A percentile compares a stretch with the other conserved stretches of the same genome.
Conservation (phyloP, 2,329 filamentous ascomycete species). For the Elsinoe necatrix region DNA sequence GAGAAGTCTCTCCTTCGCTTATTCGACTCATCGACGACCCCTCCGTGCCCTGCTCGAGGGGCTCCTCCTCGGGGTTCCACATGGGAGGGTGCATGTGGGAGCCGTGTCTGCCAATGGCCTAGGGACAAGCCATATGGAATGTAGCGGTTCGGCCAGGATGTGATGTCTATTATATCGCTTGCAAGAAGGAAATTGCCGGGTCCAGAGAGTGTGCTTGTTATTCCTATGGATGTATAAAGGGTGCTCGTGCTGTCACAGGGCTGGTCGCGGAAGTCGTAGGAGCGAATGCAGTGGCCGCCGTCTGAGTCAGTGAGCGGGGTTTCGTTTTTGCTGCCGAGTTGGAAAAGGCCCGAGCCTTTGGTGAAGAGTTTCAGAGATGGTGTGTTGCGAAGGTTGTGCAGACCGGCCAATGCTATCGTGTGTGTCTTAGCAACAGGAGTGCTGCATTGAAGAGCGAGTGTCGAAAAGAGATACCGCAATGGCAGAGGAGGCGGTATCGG, state of each 20-base stretch:
- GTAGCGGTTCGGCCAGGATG: neutral
- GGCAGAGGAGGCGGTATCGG: slow-evolving; percentile 10
- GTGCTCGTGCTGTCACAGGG: neutral
- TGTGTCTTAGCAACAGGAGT: neutral
- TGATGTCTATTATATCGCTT: neutral
- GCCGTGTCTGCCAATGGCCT: neutral
- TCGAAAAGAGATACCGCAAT: neutral
- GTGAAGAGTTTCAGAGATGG: neutral
- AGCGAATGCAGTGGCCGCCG: neutral
- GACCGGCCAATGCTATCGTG: neutral
- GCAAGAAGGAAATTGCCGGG: neutral
- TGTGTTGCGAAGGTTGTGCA: neutral
- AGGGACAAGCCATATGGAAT: neutral
- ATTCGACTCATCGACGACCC: slow-evolving; percentile 18
- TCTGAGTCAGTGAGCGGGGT: slow-evolving; percentile 12
- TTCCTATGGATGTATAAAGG: neutral
- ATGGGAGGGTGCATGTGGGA: neutral
- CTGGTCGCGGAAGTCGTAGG: neutral
- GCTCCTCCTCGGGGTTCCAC: neutral
- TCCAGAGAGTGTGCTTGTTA: neutral
- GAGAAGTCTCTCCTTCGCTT: slow-evolving; percentile 18
- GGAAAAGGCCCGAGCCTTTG: neutral
- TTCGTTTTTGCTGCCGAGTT: neutral
- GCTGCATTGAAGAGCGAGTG: neutral
- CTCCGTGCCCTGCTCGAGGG: slow-evolving; percentile 20